phyloP scores from a whole-genome alignment of 495 filamentous ascomycete genomes.

The Podospora conica region DNA sequence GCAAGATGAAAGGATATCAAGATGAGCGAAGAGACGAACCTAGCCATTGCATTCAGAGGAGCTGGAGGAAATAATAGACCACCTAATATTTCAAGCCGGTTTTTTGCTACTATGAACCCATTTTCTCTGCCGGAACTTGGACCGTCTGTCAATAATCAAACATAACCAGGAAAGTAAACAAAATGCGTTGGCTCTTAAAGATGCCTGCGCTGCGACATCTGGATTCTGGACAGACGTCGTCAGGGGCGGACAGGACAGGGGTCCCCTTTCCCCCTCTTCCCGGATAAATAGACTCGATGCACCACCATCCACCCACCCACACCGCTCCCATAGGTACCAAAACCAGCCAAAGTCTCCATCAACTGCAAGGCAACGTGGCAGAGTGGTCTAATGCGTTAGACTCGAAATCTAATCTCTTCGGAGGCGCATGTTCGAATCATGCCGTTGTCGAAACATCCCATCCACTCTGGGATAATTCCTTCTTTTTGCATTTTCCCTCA shows the following conservation, averaged over 20 bases:
- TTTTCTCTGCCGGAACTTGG: neutral
- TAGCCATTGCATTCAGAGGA: neutral
- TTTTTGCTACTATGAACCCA: neutral
- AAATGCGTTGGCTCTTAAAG: too few relatives aligned
- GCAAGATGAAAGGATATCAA: neutral
- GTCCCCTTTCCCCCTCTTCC: neutral
- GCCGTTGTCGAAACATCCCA: neutral
- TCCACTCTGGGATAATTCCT: neutral
- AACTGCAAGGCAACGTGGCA: neutral
- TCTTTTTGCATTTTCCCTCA: neutral
- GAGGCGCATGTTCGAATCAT: constrained; percentile 10
- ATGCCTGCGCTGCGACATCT: too few relatives aligned
- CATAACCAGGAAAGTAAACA: too few relatives aligned
- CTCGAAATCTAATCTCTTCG: constrained; percentile 10
- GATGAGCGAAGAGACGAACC: neutral
- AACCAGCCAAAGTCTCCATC: neutral
- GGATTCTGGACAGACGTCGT: too few relatives aligned
- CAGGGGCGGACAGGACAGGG: neutral
- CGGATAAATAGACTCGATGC: neutral
- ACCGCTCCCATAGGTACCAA: neutral
- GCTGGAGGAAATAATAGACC: too few relatives aligned
- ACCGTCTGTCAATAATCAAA: neutral
- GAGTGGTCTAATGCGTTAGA: constrained; percentile 11
- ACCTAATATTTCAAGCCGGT: neutral
- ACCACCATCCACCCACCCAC: neutral